Evolutionary conservation across 2,329 filamentous ascomycete genomes (phyloP).

Genomic region (Purpureocillium lavendulum): DNA sequence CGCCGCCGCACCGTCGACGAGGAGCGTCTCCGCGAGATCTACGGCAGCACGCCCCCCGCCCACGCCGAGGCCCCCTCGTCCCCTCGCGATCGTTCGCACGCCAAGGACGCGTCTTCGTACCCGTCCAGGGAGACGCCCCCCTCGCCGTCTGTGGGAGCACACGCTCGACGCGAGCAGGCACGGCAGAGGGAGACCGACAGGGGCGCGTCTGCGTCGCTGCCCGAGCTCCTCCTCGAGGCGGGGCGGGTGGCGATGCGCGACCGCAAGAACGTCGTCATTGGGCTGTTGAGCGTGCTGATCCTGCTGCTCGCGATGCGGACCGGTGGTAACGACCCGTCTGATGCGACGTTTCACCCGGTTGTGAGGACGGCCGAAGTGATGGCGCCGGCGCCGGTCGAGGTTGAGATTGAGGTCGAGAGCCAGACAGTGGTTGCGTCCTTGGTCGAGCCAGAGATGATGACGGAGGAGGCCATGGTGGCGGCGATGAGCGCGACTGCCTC

Average conservation of each 20-base stretch:
- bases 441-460: no score
- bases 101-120: slow-evolving; percentile 7
- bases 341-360: no score
- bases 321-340: no score
- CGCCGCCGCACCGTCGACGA: slow-evolving; percentile 35
- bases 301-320: slow-evolving; percentile 37
- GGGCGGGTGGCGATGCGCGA: slow-evolving; percentile 46
- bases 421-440: no score
- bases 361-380: slow-evolving; percentile 20
- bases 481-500: no score
- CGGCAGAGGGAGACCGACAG: slow-evolving; percentile 5
- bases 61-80: slow-evolving; percentile 9
- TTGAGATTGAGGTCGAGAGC: slow-evolving; percentile 4
- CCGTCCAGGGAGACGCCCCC: slow-evolving; percentile 8
- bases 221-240: slow-evolving; percentile 46
- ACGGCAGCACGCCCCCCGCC: slow-evolving; percentile 27
- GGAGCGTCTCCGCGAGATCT: slow-evolving; percentile 45
- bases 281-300: slow-evolving; percentile 43
- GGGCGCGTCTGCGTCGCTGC: slow-evolving; percentile 38
- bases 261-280: slow-evolving; percentile 51
- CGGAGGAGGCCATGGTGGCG: no score
- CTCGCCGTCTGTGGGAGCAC: slow-evolving; percentile 14
- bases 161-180: slow-evolving; percentile 18
- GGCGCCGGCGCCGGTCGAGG: no score
- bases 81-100: no score